Conservation (phyloP, 73 alveolate genomes). For the Breviolum minutum region DNA sequence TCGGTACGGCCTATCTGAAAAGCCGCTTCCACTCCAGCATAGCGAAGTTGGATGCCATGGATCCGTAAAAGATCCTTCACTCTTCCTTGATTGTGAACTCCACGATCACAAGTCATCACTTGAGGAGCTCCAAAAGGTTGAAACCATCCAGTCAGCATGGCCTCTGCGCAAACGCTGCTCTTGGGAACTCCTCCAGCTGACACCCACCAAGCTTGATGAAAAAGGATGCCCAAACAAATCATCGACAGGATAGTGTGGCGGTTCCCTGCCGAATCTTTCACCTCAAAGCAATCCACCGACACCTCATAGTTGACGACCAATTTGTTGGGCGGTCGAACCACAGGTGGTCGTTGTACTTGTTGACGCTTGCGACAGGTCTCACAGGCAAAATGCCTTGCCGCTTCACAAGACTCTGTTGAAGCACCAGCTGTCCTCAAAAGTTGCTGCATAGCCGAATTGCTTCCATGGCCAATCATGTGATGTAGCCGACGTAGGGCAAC, state of each 20-base stretch:
- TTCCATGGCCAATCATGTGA: constrained; percentile 1
- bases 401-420: neutral
- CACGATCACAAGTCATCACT: neutral
- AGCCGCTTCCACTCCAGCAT: neutral
- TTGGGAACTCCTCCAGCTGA: neutral
- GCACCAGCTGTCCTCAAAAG: neutral
- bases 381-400: neutral
- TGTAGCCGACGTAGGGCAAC: neutral
- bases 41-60: neutral
- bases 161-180: neutral
- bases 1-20: neutral
- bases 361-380: neutral
- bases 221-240: neutral
- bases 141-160: neutral
- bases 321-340: neutral
- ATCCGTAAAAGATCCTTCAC: neutral
- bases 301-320: constrained; percentile 22
- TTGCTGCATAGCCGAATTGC: neutral
- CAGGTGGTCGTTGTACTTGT: neutral
- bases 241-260: neutral
- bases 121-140: constrained; percentile 2
- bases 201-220: constrained; percentile 25
- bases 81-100: constrained; percentile 19
- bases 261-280: neutral
- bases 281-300: neutral